These are phyloP conservation scores for Zalaria obscura DNA, from an alignment of 2,329 filamentous ascomycete species.

Conservation along the genomic window DNA sequence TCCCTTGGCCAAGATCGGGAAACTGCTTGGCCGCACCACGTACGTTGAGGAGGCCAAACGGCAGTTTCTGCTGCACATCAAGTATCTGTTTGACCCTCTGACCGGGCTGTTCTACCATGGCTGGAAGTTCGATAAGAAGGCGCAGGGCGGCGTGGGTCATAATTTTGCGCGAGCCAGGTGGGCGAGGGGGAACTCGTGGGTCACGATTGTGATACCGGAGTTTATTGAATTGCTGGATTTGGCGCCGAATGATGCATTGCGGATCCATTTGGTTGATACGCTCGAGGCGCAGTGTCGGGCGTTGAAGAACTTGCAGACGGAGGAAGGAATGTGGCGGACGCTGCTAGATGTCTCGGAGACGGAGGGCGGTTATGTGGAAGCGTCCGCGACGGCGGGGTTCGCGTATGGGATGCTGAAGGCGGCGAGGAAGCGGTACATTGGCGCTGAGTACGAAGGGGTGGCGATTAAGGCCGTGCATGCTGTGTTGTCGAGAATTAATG, in stretches of 20 bases:
- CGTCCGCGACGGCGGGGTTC: conserved; percentile 67
- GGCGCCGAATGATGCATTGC: conserved; percentile 43
- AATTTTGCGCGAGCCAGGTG: conserved; percentile 43
- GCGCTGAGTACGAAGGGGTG: conserved; percentile 43
- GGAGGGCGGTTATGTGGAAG: conserved; percentile 61
- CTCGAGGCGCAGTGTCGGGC: conserved; percentile 56
- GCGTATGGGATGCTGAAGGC: conserved; percentile 69
- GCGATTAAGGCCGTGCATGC: conserved; percentile 54
- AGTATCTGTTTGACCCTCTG: conserved; percentile 60
- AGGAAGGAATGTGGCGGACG: conserved; percentile 58
- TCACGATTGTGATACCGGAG: conserved; percentile 74
- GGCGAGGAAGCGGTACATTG: conserved; percentile 54
- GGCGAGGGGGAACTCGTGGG: conserved; percentile 55
- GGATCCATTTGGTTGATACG: conserved; percentile 45
- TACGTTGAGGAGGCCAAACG: conserved; percentile 67
- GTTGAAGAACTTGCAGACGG: conserved; percentile 43
- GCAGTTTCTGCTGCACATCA: conserved; percentile 64
- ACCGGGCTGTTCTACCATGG: conserved; percentile 70
- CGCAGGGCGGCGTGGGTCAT: conserved; percentile 35
- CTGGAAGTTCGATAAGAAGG: conserved; percentile 57
- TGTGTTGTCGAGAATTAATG: conserved; percentile 51
- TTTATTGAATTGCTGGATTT: conserved; percentile 61
- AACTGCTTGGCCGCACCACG: conserved; percentile 49
- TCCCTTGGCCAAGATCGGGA: conserved; percentile 66
- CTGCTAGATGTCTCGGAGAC: conserved; percentile 52